Evolutionary conservation across 148 eudicot genomes (phyloP).

Genomic region (Silene uniflora): DNA sequence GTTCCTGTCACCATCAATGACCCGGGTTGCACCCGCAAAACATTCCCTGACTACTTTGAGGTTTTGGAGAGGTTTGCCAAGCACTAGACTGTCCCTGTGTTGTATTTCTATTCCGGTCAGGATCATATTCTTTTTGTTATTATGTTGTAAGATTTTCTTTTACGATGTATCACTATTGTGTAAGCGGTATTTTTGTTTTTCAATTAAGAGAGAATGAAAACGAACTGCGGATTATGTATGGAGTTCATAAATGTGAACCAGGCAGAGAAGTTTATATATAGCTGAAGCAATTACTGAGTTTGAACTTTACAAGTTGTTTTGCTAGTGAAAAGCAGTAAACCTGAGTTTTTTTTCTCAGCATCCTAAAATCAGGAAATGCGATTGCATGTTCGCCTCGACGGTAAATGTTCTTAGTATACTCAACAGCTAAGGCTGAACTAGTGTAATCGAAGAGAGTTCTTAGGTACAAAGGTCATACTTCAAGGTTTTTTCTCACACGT

Average conservation of each 20-base stretch:
- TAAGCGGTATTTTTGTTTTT: conserved; percentile 1
- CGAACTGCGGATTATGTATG: not conserved
- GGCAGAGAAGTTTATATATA: not conserved
- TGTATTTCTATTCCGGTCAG: not conserved
- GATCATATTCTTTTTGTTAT: conserved; percentile 14
- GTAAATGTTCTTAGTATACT: too few relatives aligned
- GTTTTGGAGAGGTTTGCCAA: conserved; percentile 64
- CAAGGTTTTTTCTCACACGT: too few relatives aligned
- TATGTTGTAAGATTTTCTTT: conserved; percentile 15
- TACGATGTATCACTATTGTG: conserved; percentile 4
- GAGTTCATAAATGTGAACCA: not conserved
- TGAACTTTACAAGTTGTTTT: not conserved
- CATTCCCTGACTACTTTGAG: conserved; percentile 95
- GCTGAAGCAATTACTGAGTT: conserved; percentile 2
- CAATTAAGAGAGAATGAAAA: not conserved
- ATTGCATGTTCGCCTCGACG: too few relatives aligned
- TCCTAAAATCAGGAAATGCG: too few relatives aligned
- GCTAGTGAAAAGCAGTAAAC: not conserved
- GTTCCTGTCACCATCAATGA: conserved; percentile 94
- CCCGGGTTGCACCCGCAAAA: conserved; percentile 90
- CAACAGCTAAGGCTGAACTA: too few relatives aligned
- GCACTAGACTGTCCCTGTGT: conserved; percentile 35
- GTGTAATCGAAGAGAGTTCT: too few relatives aligned
- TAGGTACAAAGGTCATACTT: too few relatives aligned
- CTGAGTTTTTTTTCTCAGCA: not conserved